phyloP scores from a whole-genome alignment of 176 grass and related monocot species.

The Aegilops sharonensis region DNA sequence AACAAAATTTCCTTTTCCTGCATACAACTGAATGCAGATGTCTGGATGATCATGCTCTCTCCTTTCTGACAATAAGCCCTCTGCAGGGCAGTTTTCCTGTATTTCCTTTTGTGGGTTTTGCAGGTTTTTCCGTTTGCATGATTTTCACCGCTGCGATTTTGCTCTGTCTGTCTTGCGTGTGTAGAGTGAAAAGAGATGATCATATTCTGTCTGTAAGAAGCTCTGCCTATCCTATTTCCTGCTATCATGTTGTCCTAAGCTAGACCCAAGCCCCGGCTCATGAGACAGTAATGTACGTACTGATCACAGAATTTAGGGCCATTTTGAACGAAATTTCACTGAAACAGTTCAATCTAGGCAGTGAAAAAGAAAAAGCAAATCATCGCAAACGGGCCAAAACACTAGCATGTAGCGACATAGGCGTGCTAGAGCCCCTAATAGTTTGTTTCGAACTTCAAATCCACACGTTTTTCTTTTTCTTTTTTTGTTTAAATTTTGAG shows the following conservation, averaged over 20 bases:
- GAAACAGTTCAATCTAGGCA: no score
- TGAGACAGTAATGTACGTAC: not conserved
- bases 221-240: not conserved
- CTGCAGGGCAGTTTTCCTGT: not conserved
- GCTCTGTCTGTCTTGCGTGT: not conserved
- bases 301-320: not conserved
- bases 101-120: not conserved
- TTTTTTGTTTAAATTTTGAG: no score
- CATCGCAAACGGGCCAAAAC: no score
- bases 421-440: no score
- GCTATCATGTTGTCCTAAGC: not conserved
- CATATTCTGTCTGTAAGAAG: not conserved
- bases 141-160: not conserved
- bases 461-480: no score
- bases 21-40: not conserved
- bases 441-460: no score
- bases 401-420: no score
- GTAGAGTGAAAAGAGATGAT: not conserved
- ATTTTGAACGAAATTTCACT: no score
- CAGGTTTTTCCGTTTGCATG: not conserved
- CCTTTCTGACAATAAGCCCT: not conserved
- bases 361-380: no score
- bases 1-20: not conserved
- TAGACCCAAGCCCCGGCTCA: not conserved
- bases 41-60: not conserved